Conservation (phyloP, 163 green algal genomes). For the Scenedesmus sp. region DNA sequence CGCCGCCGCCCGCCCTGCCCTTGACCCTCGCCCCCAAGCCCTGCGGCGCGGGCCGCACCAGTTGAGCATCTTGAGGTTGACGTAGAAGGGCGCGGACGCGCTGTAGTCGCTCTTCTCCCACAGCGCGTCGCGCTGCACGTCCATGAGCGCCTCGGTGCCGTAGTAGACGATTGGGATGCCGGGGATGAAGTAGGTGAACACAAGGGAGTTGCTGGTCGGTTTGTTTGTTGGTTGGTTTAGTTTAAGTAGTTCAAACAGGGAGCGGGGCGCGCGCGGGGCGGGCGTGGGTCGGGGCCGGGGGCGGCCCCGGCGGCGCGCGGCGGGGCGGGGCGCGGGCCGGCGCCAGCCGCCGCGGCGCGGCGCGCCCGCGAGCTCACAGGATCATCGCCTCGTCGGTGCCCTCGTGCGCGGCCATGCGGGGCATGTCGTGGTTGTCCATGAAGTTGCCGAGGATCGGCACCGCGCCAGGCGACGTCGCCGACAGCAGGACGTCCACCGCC, state of each 20-base stretch:
- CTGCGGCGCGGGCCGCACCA: conserved; percentile 11
- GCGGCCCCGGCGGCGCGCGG: too few species aligned
- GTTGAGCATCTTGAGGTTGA: conserved; percentile 44
- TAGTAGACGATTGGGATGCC: conserved; percentile 45
- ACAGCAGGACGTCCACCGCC: conserved; percentile 30
- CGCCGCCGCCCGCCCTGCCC: background rate
- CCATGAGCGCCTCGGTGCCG: conserved; percentile 20
- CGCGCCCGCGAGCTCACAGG: conserved; percentile 16
- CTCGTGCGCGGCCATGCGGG: background rate
- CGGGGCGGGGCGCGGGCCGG: too few species aligned
- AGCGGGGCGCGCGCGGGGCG: too few species aligned
- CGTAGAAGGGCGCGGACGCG: conserved; percentile 19
- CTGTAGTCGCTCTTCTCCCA: conserved; percentile 33
- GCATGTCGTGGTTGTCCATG: conserved; percentile 44
- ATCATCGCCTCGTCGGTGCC: conserved; percentile 22
- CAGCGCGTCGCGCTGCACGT: conserved; percentile 1
- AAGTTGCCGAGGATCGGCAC: conserved; percentile 40
- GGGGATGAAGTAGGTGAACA: conserved; percentile 38
- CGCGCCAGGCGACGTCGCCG: conserved; percentile 10
- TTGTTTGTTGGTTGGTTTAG: too few species aligned
- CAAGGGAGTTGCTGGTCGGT: conserved; percentile 37
- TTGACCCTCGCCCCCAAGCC: background rate
- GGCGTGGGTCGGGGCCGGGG: too few species aligned
- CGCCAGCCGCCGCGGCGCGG: too few species aligned
- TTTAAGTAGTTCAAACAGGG: too few species aligned